Evolutionary conservation across 2,329 filamentous ascomycete species (phyloP), one percentile per base, ranked within the genome.

Genomic region (Colletotrichum sp.): DNA sequence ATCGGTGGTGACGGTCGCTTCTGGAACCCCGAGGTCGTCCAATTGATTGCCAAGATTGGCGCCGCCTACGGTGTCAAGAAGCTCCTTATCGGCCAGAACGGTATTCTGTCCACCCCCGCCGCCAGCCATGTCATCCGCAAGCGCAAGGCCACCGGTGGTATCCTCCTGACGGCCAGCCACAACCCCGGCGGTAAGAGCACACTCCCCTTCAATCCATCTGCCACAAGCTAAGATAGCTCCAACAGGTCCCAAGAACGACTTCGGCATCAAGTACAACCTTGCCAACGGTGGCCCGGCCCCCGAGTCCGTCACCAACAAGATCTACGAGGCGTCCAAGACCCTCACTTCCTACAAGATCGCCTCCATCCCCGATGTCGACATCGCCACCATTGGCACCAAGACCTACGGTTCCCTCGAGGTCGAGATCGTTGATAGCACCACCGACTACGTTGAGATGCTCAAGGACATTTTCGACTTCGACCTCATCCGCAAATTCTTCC

Each of bases 241-340:
- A 5, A 59, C 80, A 98, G 95, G 96, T 68, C 97, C 97, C 77
- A 94, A 92, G 81, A 94, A 97, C 85, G 97, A 99, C 87, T 99
- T 99, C 82, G 97, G 97, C 81, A 99, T 99, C 93, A 99, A 99
- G 90, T 99, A 99, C 92, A 99, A 99, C 90, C 90, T 99, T 76
- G 90, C 95, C 85, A 99, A 99, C 83, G 97, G 97, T 81, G 97
- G 96, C 72, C 97, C 97, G 59, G 97, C 97, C 72, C 97, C 97
- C 75, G 97, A 99, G 87, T 94, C 95, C 71, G 95, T 99, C 79
- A 99, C 97, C 80, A 98, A 99, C 92, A 98, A 98, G 89, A 99
- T 99, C 85, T 99, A 92, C 88, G 95, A 96, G 81, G 92, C 93
- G 77, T 96, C 96, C 81, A 99, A 98, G 91, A 93, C 91, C 78